A percentile compares a stretch with the other conserved stretches of the same genome.
Evolutionary conservation across 352 stramenopile species (phyloP).

Genomic region (Phytophthora pisi): DNA sequence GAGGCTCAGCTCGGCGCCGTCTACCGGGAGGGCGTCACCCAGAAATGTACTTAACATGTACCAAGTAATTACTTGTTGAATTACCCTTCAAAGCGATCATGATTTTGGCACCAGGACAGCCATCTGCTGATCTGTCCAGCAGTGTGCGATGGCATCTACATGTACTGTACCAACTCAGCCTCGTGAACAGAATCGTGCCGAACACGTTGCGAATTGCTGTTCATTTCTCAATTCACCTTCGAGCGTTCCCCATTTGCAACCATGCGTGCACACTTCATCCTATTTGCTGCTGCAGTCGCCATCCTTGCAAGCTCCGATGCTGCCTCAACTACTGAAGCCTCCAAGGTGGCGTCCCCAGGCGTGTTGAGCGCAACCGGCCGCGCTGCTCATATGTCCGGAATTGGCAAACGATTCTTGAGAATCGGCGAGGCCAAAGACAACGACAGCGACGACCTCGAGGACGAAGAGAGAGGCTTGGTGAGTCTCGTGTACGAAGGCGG

Average conservation of each 20-base stretch:
- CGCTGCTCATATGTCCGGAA: background rate
- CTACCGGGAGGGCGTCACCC: too few relatives aligned
- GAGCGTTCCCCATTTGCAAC: background rate
- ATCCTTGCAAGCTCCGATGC: background rate
- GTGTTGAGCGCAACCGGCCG: background rate
- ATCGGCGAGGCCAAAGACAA: background rate
- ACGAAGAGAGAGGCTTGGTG: background rate
- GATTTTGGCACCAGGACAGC: too few relatives aligned
- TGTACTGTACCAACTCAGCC: too few relatives aligned
- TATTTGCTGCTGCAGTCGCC: background rate
- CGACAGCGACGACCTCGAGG: background rate
- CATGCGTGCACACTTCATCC: background rate
- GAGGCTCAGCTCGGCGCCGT: too few relatives aligned
- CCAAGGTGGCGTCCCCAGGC: background rate
- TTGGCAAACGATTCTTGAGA: background rate
- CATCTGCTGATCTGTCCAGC: too few relatives aligned
- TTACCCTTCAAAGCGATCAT: too few relatives aligned
- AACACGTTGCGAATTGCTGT: background rate
- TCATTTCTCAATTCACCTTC: background rate
- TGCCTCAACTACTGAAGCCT: background rate
- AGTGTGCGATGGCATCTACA: too few relatives aligned
- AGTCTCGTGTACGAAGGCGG: background rate
- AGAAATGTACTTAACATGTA: too few relatives aligned
- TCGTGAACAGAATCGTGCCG: too few relatives aligned
- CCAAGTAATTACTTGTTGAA: too few relatives aligned